phyloP scores from a whole-genome alignment of 306 rosid species.

The Medicago lupulina region DNA sequence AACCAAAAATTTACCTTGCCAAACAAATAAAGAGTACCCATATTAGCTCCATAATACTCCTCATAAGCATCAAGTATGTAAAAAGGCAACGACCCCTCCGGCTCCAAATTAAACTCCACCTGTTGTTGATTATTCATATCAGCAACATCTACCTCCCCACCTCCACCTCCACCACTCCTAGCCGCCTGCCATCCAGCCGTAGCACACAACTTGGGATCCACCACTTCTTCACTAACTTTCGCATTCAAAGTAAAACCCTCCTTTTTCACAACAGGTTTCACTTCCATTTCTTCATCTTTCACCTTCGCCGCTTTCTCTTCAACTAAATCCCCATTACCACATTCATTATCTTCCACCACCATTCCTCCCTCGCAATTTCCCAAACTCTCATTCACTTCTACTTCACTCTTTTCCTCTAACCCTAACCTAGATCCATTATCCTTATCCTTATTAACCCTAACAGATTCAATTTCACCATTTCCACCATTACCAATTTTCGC shows the following conservation, averaged over 20 bases:
- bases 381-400: constrained; percentile 31
- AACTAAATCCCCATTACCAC: constrained; percentile 31
- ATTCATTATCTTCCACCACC: constrained; percentile 18
- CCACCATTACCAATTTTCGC: constrained; percentile 30
- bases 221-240: constrained; percentile 58
- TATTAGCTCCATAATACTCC: constrained; percentile 78
- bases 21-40: constrained; percentile 84
- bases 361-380: constrained; percentile 29
- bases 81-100: constrained; percentile 75
- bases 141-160: constrained; percentile 40
- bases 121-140: constrained; percentile 51
- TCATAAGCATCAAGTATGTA: constrained; percentile 84
- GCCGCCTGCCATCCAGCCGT: constrained; percentile 81
- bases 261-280: constrained; percentile 47
- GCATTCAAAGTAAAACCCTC: constrained; percentile 79
- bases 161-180: constrained; percentile 37
- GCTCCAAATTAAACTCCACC: constrained; percentile 57
- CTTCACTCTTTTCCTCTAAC: constrained; percentile 41
- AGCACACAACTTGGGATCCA: constrained; percentile 67
- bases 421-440: constrained; percentile 40
- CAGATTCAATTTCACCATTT: constrained; percentile 26
- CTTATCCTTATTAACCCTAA: constrained; percentile 24
- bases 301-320: constrained; percentile 51
- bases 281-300: constrained; percentile 44
- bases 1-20: constrained; percentile 74